Conservation (phyloP, 768 basidiomycete species). For the Pleurotus tuber-regium region DNA sequence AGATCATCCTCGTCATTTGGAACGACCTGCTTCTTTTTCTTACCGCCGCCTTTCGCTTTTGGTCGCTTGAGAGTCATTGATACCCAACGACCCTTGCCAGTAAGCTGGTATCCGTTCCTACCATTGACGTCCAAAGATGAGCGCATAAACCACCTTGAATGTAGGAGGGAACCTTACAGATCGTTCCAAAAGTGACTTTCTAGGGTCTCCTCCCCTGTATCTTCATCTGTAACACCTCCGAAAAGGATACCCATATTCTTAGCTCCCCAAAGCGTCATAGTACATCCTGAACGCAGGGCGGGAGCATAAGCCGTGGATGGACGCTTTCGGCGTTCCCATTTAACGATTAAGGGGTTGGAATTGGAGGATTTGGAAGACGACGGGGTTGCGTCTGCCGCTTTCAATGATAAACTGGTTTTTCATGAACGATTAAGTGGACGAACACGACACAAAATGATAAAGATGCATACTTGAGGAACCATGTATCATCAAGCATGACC, state of each 20-base stretch:
- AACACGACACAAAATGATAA: neutral
- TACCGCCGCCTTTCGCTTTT: slow-evolving; percentile 47
- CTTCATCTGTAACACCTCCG: slow-evolving; percentile 87
- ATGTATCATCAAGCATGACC: slow-evolving; percentile 87
- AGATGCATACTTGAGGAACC: slow-evolving; percentile 67
- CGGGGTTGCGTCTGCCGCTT: slow-evolving; percentile 19
- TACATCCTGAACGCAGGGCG: slow-evolving; percentile 72
- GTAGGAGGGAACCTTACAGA: slow-evolving; percentile 45
- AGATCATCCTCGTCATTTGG: slow-evolving; percentile 14
- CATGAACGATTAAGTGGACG: neutral
- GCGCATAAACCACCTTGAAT: neutral
- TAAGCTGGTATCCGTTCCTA: slow-evolving; percentile 77
- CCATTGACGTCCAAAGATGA: neutral
- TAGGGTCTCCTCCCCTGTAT: slow-evolving; percentile 77
- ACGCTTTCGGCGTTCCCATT: slow-evolving; percentile 86
- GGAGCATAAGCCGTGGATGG: slow-evolving; percentile 71
- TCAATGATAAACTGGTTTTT: slow-evolving; percentile 12
- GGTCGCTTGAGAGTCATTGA: slow-evolving; percentile 74
- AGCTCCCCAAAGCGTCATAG: slow-evolving; percentile 78
- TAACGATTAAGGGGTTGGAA: slow-evolving; percentile 40
- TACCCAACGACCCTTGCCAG: slow-evolving; percentile 76
- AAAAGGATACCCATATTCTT: slow-evolving; percentile 77
- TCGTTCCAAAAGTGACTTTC: slow-evolving; percentile 90
- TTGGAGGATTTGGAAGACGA: slow-evolving; percentile 18
- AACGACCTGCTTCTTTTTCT: slow-evolving; percentile 39